phyloP scores from a whole-genome alignment of 2,329 filamentous ascomycete genomes.

The Fusarium devonianum region DNA sequence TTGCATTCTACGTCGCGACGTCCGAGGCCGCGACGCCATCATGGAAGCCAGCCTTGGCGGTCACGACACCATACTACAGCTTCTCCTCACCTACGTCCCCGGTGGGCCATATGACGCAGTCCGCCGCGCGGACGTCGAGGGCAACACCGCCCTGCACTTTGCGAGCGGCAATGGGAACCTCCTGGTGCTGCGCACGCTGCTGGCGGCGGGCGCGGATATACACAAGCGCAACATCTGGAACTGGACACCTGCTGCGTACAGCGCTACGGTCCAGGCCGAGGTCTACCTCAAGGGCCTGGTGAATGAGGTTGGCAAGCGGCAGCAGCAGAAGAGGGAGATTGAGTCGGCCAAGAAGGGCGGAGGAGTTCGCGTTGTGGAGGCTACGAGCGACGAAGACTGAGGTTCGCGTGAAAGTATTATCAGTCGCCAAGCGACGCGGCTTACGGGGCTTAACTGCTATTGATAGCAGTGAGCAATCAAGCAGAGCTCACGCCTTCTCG shows the following conservation, averaged over 20 bases:
- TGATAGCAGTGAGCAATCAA: background rate
- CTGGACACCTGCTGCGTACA: slow-evolving; percentile 87
- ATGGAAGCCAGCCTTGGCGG: slow-evolving; percentile 69
- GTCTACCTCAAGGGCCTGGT: slow-evolving; percentile 83
- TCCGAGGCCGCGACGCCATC: slow-evolving; percentile 73
- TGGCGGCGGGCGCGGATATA: slow-evolving; percentile 80
- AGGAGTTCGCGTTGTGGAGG: slow-evolving; percentile 54
- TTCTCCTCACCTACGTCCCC: slow-evolving; percentile 68
- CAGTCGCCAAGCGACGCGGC: background rate
- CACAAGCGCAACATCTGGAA: slow-evolving; percentile 75
- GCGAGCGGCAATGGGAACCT: slow-evolving; percentile 83
- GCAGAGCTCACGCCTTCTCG: background rate
- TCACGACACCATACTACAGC: slow-evolving; percentile 70
- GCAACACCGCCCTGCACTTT: slow-evolving; percentile 89
- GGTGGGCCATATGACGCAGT: slow-evolving; percentile 62
- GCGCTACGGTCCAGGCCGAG: slow-evolving; percentile 81
- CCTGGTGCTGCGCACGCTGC: slow-evolving; percentile 76
- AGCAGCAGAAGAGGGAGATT: slow-evolving; percentile 46
- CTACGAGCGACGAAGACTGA: slow-evolving; percentile 47
- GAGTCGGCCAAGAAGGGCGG: slow-evolving; percentile 52
- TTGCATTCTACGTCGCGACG: slow-evolving; percentile 71
- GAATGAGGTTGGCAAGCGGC: slow-evolving; percentile 70
- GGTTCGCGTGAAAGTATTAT: background rate
- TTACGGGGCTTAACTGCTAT: background rate
- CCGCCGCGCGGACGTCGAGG: slow-evolving; percentile 68